Conservation (phyloP, 148 eudicot genomes). For the Cornus florida region DNA sequence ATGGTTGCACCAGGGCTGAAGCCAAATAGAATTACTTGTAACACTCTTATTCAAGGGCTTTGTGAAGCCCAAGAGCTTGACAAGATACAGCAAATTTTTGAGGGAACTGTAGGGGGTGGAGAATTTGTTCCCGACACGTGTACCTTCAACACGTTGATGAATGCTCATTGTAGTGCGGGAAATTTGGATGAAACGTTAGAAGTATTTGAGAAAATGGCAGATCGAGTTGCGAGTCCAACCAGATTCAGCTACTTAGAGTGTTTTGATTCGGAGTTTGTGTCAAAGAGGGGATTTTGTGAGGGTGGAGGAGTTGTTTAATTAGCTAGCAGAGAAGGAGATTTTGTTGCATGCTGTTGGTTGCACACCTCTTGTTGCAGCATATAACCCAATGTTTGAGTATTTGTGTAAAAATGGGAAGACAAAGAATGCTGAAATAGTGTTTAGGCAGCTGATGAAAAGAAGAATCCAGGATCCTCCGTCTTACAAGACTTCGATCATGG, state of each 20-base stretch:
- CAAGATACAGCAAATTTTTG: constrained; percentile 33
- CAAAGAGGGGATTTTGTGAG: constrained; percentile 25
- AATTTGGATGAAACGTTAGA: constrained; percentile 31
- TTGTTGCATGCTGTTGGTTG: constrained; percentile 26
- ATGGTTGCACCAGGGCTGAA: constrained; percentile 33
- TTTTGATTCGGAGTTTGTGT: constrained; percentile 41
- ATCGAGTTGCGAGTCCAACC: constrained; percentile 29
- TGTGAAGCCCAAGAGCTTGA: constrained; percentile 36
- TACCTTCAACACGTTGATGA: constrained; percentile 45
- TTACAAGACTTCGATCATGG: constrained; percentile 39
- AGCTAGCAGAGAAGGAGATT: constrained; percentile 31
- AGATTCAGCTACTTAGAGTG: constrained; percentile 46
- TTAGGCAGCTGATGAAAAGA: constrained; percentile 45
- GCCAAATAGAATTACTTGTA: constrained; percentile 40
- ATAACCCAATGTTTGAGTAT: constrained; percentile 44
- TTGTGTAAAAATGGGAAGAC: constrained; percentile 38
- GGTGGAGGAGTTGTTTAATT: constrained; percentile 41
- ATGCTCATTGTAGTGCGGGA: constrained; percentile 31
- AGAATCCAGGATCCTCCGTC: constrained; percentile 43
- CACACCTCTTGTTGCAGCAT: constrained; percentile 46
- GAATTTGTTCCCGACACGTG: constrained; percentile 39
- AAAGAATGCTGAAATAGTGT: constrained; percentile 38
- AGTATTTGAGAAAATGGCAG: constrained; percentile 30
- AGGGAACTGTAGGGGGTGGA: constrained; percentile 12
- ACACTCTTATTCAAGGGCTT: constrained; percentile 46